Evolutionary conservation across 2,329 filamentous ascomycete genomes (phyloP).

Genomic region (Fusarium sp.): DNA sequence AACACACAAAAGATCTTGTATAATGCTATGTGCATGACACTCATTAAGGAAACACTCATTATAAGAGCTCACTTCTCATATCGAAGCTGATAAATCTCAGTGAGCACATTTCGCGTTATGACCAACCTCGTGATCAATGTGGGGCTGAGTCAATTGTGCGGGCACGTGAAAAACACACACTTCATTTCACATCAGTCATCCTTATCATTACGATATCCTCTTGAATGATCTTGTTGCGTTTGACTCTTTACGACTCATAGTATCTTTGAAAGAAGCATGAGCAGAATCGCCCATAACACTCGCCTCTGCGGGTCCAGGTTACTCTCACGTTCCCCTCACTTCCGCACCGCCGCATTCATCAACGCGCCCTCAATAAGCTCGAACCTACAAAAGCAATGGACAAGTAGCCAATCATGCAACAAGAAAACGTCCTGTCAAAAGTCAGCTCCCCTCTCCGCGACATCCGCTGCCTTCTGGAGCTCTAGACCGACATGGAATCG

Average conservation of each 20-base stretch:
- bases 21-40: not conserved
- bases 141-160: constrained; percentile 15
- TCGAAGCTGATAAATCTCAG: not conserved
- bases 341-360: not conserved
- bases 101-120: not conserved
- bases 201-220: not conserved
- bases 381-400: constrained; percentile 10
- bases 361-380: not conserved
- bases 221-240: too few relatives aligned
- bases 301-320: not conserved
- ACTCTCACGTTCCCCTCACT: not conserved
- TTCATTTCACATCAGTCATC: not conserved
- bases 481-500: constrained; percentile 58
- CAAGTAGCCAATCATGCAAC: constrained; percentile 27
- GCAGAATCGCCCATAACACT: not conserved
- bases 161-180: not conserved
- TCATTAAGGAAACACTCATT: not conserved
- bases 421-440: constrained; percentile 1
- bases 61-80: not conserved
- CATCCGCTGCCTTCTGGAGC: constrained; percentile 48
- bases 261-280: not conserved
- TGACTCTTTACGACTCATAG: not conserved
- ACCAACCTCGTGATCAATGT: not conserved
- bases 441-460: not conserved
- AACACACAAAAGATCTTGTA: not conserved